These are phyloP conservation scores for Fusarium sp. DNA, from an alignment of 2,329 filamentous ascomycete genomes.

Conservation along the genomic window DNA sequence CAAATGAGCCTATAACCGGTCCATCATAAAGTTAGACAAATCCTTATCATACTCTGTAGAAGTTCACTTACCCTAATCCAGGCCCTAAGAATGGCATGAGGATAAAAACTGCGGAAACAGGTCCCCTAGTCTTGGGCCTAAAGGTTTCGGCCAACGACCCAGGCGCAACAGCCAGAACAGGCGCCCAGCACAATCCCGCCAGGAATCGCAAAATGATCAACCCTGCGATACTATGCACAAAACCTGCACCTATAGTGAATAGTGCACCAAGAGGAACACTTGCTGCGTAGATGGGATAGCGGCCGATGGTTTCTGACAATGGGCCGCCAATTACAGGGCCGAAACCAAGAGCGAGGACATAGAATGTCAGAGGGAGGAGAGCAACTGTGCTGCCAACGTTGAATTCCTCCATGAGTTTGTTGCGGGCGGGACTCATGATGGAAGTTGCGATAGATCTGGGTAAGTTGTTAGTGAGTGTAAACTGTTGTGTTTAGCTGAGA, in stretches of 20 bases:
- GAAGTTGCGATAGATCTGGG: constrained; percentile 32
- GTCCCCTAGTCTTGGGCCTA: constrained; percentile 56
- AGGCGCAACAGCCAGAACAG: constrained; percentile 63
- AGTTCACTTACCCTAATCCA: constrained; percentile 63
- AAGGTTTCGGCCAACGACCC: constrained; percentile 66
- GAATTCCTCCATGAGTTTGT: constrained; percentile 65
- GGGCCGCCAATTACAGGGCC: constrained; percentile 72
- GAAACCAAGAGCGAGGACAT: constrained; percentile 70
- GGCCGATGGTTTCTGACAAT: constrained; percentile 69
- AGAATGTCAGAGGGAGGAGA: constrained; percentile 71
- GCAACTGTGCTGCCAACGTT: constrained; percentile 66
- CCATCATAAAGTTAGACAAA: constrained; percentile 42
- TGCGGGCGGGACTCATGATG: constrained; percentile 38
- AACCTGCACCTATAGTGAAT: constrained; percentile 68
- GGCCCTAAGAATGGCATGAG: constrained; percentile 67
- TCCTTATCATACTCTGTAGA: fast-evolving
- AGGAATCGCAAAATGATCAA: constrained; percentile 69
- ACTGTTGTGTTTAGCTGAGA: not conserved
- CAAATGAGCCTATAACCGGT: constrained; percentile 64
- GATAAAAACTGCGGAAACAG: constrained; percentile 61
- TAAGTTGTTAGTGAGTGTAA: not conserved
- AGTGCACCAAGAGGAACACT: constrained; percentile 63
- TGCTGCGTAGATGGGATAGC: constrained; percentile 65
- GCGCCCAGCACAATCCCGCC: constrained; percentile 65
- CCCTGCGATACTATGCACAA: constrained; percentile 63